Evolutionary conservation across 2,329 filamentous ascomycete genomes (phyloP), one percentile per base, ranked within the genome.

Genomic region (Beauveria brongniartii): DNA sequence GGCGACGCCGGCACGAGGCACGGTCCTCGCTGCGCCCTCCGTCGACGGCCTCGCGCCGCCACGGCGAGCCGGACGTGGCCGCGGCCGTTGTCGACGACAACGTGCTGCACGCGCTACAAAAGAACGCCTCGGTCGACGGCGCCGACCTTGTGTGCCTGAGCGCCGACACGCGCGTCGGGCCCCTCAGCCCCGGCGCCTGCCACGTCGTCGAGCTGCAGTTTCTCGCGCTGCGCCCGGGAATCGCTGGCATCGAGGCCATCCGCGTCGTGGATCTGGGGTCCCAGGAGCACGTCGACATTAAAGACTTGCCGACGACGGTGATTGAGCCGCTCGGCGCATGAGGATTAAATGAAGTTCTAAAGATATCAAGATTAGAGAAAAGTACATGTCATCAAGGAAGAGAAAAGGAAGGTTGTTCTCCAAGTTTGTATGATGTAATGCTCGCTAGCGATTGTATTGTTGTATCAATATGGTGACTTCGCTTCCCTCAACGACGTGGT

Each of bases 221-320:
- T 65, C 75, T 92, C 58, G 86, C 89, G 4, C 74, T 92, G 57
- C 76, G 77, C 58, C 78, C 82, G 53, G 90, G 90, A 0, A 80
- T 90, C 37, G 79, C 90, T 34, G 80, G 81, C n/a, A 72, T 93
- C 3, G 90, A 92, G 66, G 86, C 86, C 2, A 78, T 93, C 22
- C 78, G 89, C 55, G 83, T 93, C 1, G 79, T 92, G 3, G 90
- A 94, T 71, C 70, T 93, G 63, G 83, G 78, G 24, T 89, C 84
- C 40, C 86, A 90, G 68, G 89, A 92, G 74, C 87, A 89, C 69
- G 86, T 90, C 3, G 89, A 93, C 71, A 85, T 92, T 59, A 81
- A 83, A 63, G 88, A 93, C 63, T 70, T 94, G 64, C 90, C 90
- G 0, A 85, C 82, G 50, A 83, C 91, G 66, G 74, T 91, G 58